Evolutionary conservation across 768 basidiomycete species (phyloP).

Genomic region (Lenzites betulinus): DNA sequence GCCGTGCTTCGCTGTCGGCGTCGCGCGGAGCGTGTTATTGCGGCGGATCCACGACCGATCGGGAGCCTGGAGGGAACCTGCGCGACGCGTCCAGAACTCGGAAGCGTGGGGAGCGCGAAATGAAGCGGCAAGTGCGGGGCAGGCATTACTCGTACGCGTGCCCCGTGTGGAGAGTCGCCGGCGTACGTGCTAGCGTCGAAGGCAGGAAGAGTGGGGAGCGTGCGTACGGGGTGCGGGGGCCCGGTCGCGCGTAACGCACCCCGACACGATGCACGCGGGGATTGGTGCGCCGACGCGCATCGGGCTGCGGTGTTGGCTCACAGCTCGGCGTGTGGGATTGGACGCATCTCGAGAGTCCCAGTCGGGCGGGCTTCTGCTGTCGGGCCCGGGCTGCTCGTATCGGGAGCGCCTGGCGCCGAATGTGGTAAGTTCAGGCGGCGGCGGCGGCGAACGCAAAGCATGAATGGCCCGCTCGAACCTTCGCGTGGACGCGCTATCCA

Average conservation of each 20-base stretch:
- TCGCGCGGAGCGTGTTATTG: background rate
- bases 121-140: background rate
- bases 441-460: no score
- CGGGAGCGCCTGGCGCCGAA: no score
- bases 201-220: slow-evolving; percentile 6
- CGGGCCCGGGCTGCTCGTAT: no score
- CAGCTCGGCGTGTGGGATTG: no score
- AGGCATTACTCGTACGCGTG: background rate
- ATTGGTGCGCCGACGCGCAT: background rate
- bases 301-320: background rate
- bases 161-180: no score
- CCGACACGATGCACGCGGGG: slow-evolving; percentile 6
- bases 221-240: background rate
- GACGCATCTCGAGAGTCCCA: no score
- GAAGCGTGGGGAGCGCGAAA: background rate
- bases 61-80: background rate
- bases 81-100: no score
- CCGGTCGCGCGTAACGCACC: background rate
- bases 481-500: background rate
- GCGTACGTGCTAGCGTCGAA: background rate
- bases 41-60: background rate
- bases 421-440: no score
- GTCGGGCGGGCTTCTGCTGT: no score
- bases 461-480: background rate
- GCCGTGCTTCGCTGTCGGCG: background rate